Conservation (phyloP, 345 rosid genomes). For the Excoecaria agallocha region DNA sequence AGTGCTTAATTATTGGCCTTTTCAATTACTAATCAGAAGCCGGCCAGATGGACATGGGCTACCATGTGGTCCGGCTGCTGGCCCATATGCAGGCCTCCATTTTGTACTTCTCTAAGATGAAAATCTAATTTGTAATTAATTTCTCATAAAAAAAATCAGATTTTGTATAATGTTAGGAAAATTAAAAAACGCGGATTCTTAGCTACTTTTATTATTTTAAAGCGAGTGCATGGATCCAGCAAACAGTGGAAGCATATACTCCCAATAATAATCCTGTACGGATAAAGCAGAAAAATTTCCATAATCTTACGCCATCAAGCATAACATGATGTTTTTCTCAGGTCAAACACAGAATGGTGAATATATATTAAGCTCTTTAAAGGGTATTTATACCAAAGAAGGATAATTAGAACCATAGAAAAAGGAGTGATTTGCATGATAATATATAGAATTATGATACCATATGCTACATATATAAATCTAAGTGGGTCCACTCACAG, state of each 20-base stretch:
- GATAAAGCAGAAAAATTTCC: background rate
- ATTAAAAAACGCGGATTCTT: no score
- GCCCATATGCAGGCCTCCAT: no score
- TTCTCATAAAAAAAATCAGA: no score
- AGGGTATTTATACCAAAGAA: background rate
- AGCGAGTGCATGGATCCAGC: background rate
- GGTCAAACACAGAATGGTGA: background rate
- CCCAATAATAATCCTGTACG: background rate
- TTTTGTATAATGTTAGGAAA: no score
- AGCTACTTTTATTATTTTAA: no score
- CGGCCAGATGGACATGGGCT: no score
- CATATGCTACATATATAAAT: background rate
- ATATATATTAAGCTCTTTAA: background rate
- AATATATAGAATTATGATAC: slow-evolving; percentile 10
- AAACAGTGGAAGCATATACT: background rate
- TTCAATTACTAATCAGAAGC: no score
- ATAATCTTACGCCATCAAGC: background rate
- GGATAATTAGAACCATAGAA: background rate
- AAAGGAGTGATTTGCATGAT: background rate
- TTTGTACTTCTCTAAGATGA: no score
- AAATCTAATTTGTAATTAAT: no score
- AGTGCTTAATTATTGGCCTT: no score
- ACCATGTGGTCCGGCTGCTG: no score
- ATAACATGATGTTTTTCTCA: background rate
- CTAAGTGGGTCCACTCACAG: slow-evolving; percentile 2